Percentiles rank a stretch among this genome's conserved stretches.
Conservation (phyloP, 2,329 filamentous ascomycete species). For the Apiospora arundinis region DNA sequence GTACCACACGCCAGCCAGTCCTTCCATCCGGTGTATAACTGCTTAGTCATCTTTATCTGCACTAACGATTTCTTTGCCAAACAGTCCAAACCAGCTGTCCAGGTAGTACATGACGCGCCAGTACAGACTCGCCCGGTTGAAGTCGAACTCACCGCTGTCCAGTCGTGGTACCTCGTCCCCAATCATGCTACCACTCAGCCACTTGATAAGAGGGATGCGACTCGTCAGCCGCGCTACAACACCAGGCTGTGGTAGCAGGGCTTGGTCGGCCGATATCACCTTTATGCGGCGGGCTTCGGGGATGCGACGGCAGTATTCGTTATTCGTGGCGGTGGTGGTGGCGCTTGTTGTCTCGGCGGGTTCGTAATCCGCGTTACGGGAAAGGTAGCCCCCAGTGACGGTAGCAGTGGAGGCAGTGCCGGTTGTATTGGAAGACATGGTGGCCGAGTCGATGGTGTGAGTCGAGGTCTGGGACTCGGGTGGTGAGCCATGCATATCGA, state of each 20-base stretch:
- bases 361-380: conserved; percentile 8
- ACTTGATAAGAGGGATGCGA: conserved; percentile 72
- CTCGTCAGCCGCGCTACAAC: conserved; percentile 67
- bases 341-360: conserved; percentile 27
- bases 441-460: conserved; percentile 63
- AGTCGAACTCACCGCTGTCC: conserved; percentile 80
- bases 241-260: conserved; percentile 72
- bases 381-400: conserved; percentile 43
- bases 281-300: conserved; percentile 69
- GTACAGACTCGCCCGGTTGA: conserved; percentile 69
- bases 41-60: conserved; percentile 63
- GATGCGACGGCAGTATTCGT: conserved; percentile 65
- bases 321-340: conserved; percentile 41
- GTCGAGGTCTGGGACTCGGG: conserved; percentile 58
- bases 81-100: conserved; percentile 63
- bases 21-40: not conserved
- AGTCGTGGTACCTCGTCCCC: conserved; percentile 76
- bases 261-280: conserved; percentile 73
- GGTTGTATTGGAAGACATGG: conserved; percentile 49
- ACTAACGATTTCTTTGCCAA: conserved; percentile 63
- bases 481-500: conserved; percentile 46
- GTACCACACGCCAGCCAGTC: not conserved
- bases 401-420: conserved; percentile 53
- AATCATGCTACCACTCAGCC: conserved; percentile 76
- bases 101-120: conserved; percentile 72